These are phyloP conservation scores for Fusarium mangiferae DNA, from an alignment of 2,329 filamentous ascomycete species.

Conservation along the genomic window DNA sequence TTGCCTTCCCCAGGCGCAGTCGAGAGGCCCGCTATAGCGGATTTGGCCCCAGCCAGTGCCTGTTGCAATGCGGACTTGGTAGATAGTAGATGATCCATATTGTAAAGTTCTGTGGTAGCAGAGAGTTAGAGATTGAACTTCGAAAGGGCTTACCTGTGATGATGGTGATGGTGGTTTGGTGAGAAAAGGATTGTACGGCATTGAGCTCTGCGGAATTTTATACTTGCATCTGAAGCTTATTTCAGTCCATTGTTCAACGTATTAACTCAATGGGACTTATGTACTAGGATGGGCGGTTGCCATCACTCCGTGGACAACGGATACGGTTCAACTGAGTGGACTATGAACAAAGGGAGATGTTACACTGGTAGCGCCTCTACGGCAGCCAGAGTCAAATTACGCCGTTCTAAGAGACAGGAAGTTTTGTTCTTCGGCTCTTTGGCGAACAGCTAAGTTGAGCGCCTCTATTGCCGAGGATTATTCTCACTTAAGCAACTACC, in stretches of 20 bases:
- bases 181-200: neutral
- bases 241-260: neutral
- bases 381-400: rapidly evolving
- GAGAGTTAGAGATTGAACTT: neutral
- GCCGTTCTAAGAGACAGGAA: neutral
- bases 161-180: neutral
- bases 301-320: too few species aligned
- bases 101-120: neutral
- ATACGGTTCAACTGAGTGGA: neutral
- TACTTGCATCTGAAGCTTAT: neutral
- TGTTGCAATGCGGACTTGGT: neutral
- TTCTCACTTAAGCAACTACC: rapidly evolving
- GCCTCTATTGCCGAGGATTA: rapidly evolving
- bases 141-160: neutral
- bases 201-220: neutral
- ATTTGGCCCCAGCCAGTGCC: neutral
- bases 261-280: neutral
- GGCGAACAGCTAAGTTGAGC: rapidly evolving
- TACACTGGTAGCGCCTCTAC: rapidly evolving
- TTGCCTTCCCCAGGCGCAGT: neutral
- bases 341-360: neutral
- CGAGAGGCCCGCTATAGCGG: neutral
- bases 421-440: neutral
- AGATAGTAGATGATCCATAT: neutral
- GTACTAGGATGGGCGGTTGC: too few species aligned